Percentiles rank a stretch among this genome's conserved stretches.
These are phyloP conservation scores for Geotrichum ghanense DNA, from an alignment of 805 yeast species.

Conservation along the genomic window DNA sequence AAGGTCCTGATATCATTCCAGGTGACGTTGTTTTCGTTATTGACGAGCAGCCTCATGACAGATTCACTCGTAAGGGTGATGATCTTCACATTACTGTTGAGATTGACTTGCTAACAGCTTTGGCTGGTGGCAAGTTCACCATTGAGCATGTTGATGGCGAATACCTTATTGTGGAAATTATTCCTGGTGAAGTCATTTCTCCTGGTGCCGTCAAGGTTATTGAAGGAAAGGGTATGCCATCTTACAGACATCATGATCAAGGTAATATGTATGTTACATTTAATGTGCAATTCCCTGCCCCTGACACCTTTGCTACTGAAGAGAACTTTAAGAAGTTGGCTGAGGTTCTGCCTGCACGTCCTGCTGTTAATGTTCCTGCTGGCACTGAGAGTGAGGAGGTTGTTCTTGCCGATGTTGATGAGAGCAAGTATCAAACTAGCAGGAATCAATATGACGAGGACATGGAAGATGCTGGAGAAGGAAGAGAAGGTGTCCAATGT, in stretches of 20 bases:
- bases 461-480: slow-evolving; percentile 51
- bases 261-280: slow-evolving; percentile 86
- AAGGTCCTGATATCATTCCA: slow-evolving; percentile 86
- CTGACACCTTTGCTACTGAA: slow-evolving; percentile 64
- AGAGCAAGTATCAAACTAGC: slow-evolving; percentile 39
- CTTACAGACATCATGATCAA: slow-evolving; percentile 72
- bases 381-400: slow-evolving; percentile 75
- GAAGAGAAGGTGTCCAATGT: slow-evolving; percentile 77
- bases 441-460: slow-evolving; percentile 27
- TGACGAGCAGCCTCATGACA: slow-evolving; percentile 78
- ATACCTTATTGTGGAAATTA: slow-evolving; percentile 66
- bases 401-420: slow-evolving; percentile 56
- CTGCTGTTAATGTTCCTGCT: slow-evolving; percentile 47
- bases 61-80: slow-evolving; percentile 79
- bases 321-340: slow-evolving; percentile 57
- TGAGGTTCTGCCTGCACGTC: slow-evolving; percentile 68
- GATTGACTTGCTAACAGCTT: slow-evolving; percentile 84
- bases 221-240: slow-evolving; percentile 96
- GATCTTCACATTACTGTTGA: slow-evolving; percentile 79
- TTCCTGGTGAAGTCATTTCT: slow-evolving; percentile 87
- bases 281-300: slow-evolving; percentile 76
- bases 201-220: slow-evolving; percentile 77
- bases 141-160: slow-evolving; percentile 89
- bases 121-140: slow-evolving; percentile 90
- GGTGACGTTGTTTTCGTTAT: slow-evolving; percentile 93